Base-by-base conservation (phyloP, 139 green algal genomes). In the Diplosphaera chodatii region DNA sequence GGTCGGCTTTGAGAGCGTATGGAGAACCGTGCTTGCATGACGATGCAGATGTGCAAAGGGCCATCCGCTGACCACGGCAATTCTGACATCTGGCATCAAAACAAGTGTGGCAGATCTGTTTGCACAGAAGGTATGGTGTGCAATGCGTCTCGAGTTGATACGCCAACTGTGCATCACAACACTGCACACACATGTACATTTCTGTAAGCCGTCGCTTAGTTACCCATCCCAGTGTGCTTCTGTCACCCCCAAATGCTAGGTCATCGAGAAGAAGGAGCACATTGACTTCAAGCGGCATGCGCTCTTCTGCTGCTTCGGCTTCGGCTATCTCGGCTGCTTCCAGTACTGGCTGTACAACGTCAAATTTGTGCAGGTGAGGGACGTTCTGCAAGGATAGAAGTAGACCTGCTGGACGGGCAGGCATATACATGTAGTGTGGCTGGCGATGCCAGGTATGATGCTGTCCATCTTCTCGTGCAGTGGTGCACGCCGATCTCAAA, bases 331-430 rank as follows among this genome's bases (percentile, higher is more conserved):
- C 63, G 90, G 90, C 2, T 85, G 85, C 34, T 94, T 93, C 76
- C 91, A 96, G 72, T 96, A 95, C 80, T 94, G 85, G 37, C 77
- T 96, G 40, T 96, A 93, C 79, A 93, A 93, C 66, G 73, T 90
- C 55, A 75, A 94, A 25, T 96, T 96, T 67, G 69, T 74, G 4
- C 48, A 59, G 48, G 48, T 59, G 48, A 10, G 16, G 3, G 3
- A 18, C 48, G 16, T 25, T 59, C 13, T 59, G 48, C 48, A 21
- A 4, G 16, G 25, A 25, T 5, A 59, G 18, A 59, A 10, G 13
- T 59, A 5, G 10, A 59, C 10, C 37, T 48, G 37, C 37, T 10
- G n/a, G n/a, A n/a, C n/a, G n/a, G n/a, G n/a, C n/a, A n/a, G n/a
- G n/a, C n/a, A n/a, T n/a, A n/a, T n/a, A n/a, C n/a, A n/a, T n/a